Evolutionary conservation across 306 rosid species (phyloP), one percentile per base, ranked within the genome.

Genomic region (Clitoria ternatea): DNA sequence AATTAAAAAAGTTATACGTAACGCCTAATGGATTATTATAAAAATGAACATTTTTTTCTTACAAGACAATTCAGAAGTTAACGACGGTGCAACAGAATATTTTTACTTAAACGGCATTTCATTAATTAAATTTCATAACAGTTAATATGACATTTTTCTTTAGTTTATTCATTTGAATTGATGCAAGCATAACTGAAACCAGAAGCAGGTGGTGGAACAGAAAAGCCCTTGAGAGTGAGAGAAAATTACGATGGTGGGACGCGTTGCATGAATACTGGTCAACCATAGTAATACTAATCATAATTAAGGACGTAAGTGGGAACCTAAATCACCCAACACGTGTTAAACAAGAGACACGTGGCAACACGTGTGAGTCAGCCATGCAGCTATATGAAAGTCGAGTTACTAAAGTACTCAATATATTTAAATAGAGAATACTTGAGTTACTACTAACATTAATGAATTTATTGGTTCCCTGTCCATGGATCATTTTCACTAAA

Each of bases 281-380:
- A 17, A 40, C 63, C 6, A 18, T 77, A 40, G 78, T 68, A 67
- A 18, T 27, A 17, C 55, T 85, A 77, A 85, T 79, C 85, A 11
- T 11, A 52, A 76, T 88, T 85, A 85, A 61, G 68, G 27, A 77
- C 63, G 77, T 27, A 81, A 72, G 62, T 63, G 9, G 72, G 7
- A 0, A 9, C 12, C 64, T 20, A 14, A 27, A 33, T 55, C 23
- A 23, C 5, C 1, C 8, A 73, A 79, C 90, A 84, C 88, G 83
- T 77, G 87, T 61, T 5, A 66, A 45, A 6, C 2, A 0, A 0
- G 0, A 2, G 39, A 49, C 55, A 72, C 70, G 45, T 68, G 68
- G 67, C 37, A 33, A 64, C 81, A 65, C 79, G 72, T 80, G 69
- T 76, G 66, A 5, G 37, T 10, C 1, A 27, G 23, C n/a, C 2